phyloP scores from a whole-genome alignment of 2,329 filamentous ascomycete species.

The Chrysoporthe austroafricana region DNA sequence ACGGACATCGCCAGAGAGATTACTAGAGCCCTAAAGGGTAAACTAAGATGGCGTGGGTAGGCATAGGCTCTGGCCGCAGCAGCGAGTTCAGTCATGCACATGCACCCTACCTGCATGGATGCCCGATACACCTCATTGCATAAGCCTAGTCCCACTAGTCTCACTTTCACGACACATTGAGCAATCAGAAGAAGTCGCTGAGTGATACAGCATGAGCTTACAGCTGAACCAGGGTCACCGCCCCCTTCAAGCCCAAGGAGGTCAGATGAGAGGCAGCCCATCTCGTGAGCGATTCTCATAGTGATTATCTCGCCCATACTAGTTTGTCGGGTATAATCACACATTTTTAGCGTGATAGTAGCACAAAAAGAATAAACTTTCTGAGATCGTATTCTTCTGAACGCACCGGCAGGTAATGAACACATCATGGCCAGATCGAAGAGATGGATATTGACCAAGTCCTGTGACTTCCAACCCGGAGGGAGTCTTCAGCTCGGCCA shows the following conservation, averaged over 20 bases:
- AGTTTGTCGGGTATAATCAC: not conserved
- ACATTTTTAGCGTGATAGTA: no score
- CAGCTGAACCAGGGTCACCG: not conserved
- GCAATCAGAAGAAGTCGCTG: not conserved
- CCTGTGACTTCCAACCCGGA: not conserved
- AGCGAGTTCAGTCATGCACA: not conserved
- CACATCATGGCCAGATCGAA: not conserved
- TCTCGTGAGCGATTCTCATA: not conserved
- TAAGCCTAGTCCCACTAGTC: not conserved
- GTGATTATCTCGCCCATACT: not conserved
- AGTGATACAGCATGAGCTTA: not conserved
- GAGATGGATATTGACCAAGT: slow-evolving; percentile 1
- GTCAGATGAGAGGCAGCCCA: not conserved
- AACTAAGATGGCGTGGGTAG: not conserved
- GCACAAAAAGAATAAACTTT: not conserved
- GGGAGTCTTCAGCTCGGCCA: not conserved
- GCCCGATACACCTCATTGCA: not conserved
- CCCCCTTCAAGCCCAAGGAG: not conserved
- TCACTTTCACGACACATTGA: not conserved
- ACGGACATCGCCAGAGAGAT: not conserved
- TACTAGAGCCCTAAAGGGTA: not conserved
- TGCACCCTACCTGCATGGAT: not conserved
- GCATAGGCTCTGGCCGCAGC: not conserved
- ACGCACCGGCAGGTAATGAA: not conserved
- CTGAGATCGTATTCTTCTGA: not conserved